phyloP scores from a whole-genome alignment of 305 asterid genomes.

The Solanum hybrid region DNA sequence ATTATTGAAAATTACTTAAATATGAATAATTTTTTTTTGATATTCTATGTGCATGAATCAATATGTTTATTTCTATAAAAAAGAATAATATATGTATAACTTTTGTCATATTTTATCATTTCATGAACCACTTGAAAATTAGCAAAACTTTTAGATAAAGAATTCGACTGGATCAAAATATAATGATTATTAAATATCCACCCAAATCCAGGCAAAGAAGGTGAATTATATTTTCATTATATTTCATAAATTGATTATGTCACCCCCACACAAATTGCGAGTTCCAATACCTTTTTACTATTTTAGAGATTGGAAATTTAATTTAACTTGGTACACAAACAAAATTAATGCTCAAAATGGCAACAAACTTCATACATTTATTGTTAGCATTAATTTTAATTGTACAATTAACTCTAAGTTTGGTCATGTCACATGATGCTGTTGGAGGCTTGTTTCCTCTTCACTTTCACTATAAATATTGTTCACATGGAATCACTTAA shows the following conservation, averaged over 20 bases:
- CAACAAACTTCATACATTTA: background rate
- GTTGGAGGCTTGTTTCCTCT: background rate
- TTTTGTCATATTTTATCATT: background rate
- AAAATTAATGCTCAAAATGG: background rate
- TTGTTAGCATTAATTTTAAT: background rate
- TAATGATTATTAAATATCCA: background rate
- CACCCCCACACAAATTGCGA: background rate
- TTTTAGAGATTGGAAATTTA: background rate
- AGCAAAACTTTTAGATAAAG: background rate
- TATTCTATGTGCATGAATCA: background rate
- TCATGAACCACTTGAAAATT: background rate
- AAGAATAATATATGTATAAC: background rate
- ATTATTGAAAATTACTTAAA: background rate
- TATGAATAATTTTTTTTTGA: fast-evolving
- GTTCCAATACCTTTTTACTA: background rate
- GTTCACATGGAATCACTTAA: background rate
- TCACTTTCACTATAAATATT: background rate
- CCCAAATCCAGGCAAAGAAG: background rate
- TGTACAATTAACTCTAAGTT: background rate
- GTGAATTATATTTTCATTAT: background rate
- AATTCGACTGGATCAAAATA: background rate
- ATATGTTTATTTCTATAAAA: background rate
- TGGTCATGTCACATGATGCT: background rate
- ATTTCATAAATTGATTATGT: background rate
- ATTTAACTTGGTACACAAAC: background rate